Evolutionary conservation across 306 rosid genomes (phyloP).

Genomic region (Lathyrus tuberosus): DNA sequence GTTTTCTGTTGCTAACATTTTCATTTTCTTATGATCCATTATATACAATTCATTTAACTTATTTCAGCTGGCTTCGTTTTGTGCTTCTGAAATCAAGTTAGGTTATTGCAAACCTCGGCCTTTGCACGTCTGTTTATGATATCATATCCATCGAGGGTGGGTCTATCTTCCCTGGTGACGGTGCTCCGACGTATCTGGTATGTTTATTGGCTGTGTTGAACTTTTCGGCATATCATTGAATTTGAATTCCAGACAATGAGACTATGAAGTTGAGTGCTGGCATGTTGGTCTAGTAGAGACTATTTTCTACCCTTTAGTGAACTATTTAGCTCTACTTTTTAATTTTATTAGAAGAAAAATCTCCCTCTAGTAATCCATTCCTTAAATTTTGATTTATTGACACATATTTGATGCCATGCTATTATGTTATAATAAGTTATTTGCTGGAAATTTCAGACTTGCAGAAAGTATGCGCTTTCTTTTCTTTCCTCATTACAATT

Average conservation of each 20-base stretch:
- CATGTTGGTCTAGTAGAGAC: not conserved
- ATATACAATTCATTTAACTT: constrained; percentile 12
- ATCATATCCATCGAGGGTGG: constrained; percentile 72
- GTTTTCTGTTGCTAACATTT: constrained; percentile 40
- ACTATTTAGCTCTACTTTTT: constrained; percentile 21
- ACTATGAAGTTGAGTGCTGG: constrained; percentile 17
- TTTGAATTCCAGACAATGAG: constrained; percentile 9
- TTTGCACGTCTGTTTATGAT: constrained; percentile 77
- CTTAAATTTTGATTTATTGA: constrained; percentile 4
- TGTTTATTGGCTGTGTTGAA: constrained; percentile 32
- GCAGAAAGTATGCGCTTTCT: not conserved
- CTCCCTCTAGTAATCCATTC: not conserved
- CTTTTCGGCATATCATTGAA: constrained; percentile 1
- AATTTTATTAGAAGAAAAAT: not conserved
- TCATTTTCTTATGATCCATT: not conserved
- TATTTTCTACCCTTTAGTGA: constrained; percentile 12
- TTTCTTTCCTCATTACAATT: not conserved
- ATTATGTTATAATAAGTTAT: not conserved
- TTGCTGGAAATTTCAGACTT: not conserved
- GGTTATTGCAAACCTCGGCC: constrained; percentile 83
- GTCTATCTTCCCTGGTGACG: constrained; percentile 69
- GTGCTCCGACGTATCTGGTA: constrained; percentile 82
- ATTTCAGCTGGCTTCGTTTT: constrained; percentile 30
- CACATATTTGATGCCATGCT: constrained; percentile 13
- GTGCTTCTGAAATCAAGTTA: constrained; percentile 42